Evolutionary conservation across 78 protist genomes (phyloP).

Genomic region (Cavenderia fasciculata): DNA sequence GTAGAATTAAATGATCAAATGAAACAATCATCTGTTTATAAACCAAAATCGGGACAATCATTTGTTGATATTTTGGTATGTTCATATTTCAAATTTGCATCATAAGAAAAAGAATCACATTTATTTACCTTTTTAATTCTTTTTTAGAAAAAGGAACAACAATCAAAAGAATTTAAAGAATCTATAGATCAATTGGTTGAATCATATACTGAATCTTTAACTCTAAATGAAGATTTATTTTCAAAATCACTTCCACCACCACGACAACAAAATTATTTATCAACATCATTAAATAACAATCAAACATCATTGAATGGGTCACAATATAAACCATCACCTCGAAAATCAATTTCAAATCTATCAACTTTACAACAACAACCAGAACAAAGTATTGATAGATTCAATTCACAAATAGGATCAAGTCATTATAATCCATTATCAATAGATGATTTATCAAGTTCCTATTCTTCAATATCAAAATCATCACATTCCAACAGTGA

Average conservation of each 20-base stretch:
- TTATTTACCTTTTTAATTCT: neutral
- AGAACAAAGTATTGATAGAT: too few species aligned
- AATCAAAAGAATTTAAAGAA: neutral
- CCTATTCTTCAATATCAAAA: neutral
- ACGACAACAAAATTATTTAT: too few species aligned
- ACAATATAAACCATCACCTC: neutral
- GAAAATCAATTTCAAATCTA: neutral
- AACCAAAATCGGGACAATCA: neutral
- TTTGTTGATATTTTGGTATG: neutral
- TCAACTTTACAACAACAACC: neutral
- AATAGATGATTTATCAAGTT: neutral
- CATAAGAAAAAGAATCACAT: neutral
- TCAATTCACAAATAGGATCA: too few species aligned
- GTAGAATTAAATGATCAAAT: neutral
- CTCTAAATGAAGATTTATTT: neutral
- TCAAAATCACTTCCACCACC: neutral
- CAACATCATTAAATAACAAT: too few species aligned
- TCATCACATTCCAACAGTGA: neutral
- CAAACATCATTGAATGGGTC: too few species aligned
- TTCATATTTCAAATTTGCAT: neutral
- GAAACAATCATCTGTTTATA: neutral
- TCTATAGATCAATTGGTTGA: neutral
- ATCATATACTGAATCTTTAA: neutral
- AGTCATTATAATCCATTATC: neutral
- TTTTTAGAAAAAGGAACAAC: neutral